phyloP scores from a whole-genome alignment of 345 rosid genomes.

The Bruguiera parviflora region DNA sequence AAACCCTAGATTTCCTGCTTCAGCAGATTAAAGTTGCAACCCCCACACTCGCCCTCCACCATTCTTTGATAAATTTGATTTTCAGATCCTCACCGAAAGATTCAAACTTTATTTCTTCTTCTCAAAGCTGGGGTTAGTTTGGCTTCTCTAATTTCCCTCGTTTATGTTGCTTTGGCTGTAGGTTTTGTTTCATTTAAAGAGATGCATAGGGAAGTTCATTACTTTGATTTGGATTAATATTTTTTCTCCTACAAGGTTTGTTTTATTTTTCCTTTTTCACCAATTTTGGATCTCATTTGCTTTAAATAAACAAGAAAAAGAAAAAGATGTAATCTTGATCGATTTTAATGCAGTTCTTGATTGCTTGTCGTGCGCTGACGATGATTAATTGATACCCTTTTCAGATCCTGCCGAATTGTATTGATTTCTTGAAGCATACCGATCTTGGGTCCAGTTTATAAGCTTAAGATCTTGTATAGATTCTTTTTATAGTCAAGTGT shows the following conservation, averaged over 20 bases:
- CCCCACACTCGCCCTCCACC: too few relatives aligned
- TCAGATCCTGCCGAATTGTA: constrained; percentile 40
- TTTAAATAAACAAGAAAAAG: background rate
- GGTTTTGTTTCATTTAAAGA: constrained; percentile 5
- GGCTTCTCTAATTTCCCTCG: background rate
- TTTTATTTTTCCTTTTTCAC: background rate
- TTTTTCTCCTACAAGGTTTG: background rate
- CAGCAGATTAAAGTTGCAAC: constrained; percentile 1
- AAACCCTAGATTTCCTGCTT: constrained; percentile 51
- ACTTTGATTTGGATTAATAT: constrained; percentile 10
- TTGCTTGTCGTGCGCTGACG: constrained; percentile 16
- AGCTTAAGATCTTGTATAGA: constrained; percentile 29
- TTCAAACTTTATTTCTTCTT: constrained; percentile 4
- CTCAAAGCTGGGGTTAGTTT: constrained; percentile 26
- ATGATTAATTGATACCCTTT: constrained; percentile 25
- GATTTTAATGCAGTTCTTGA: constrained; percentile 13
- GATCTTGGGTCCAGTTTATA: constrained; percentile 16
- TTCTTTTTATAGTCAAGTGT: constrained; percentile 20
- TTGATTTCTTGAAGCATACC: constrained; percentile 8
- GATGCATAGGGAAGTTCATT: background rate
- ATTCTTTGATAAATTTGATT: constrained; percentile 25
- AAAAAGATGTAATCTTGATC: background rate
- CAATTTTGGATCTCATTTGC: constrained; percentile 17
- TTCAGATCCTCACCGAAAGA: background rate
- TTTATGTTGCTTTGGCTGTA: background rate